phyloP scores from a whole-genome alignment of 108 stramenopile species.

The Nannochloropsis salina region DNA sequence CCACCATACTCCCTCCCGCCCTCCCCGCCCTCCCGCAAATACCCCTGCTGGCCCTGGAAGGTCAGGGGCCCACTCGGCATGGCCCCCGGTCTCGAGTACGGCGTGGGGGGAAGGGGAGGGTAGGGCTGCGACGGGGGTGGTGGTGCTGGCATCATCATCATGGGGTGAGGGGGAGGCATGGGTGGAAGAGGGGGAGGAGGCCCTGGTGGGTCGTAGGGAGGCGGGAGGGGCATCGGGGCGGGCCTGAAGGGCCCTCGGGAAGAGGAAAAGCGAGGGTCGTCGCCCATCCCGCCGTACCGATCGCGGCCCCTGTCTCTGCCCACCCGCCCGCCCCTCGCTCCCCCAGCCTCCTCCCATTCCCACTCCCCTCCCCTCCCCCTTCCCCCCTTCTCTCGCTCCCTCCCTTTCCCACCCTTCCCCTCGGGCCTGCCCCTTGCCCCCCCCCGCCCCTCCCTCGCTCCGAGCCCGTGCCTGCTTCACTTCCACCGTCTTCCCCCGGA shows the following conservation, averaged over 20 bases:
- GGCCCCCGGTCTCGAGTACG: background rate
- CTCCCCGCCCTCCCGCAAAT: background rate
- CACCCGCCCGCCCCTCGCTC: background rate
- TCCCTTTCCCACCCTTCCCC: conserved; percentile 15
- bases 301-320: background rate
- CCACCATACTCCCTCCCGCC: background rate
- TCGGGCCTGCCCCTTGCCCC: too few species aligned
- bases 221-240: background rate
- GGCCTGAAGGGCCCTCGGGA: background rate
- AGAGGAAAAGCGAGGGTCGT: too few species aligned
- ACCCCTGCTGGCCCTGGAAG: background rate
- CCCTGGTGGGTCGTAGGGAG: too few species aligned
- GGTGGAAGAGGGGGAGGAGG: background rate
- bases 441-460: background rate
- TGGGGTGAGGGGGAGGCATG: background rate
- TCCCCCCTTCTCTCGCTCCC: background rate
- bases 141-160: conserved; percentile 10
- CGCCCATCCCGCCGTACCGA: background rate
- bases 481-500: background rate
- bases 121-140: background rate
- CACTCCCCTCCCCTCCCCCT: conserved; percentile 11
- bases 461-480: background rate
- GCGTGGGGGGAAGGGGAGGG: background rate
- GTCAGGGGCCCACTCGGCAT: background rate
- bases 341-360: background rate